Evolutionary conservation across 1,139 yeast genomes (phyloP).

Genomic region (Candida freyschussii): DNA sequence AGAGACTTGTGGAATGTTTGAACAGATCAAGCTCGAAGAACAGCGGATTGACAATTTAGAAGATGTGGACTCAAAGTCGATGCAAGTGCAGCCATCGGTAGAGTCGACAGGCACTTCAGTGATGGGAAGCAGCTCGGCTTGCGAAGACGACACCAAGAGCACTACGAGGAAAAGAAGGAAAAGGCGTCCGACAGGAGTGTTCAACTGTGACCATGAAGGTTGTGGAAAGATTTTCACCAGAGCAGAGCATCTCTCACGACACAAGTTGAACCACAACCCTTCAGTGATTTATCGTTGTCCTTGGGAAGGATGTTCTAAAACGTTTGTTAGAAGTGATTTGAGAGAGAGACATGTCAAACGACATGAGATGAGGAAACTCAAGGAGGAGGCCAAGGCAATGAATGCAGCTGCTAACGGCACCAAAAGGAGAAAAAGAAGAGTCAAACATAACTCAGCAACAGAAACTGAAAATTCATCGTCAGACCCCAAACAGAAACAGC

Average conservation of each 20-base stretch:
- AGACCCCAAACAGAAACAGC: slow-evolving; percentile 10
- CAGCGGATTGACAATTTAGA: too few relatives aligned
- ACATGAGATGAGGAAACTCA: slow-evolving; percentile 33
- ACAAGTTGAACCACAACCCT: slow-evolving; percentile 37
- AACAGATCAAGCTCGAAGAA: neutral
- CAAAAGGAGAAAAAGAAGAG: slow-evolving; percentile 15
- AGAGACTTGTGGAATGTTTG: neutral
- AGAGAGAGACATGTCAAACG: slow-evolving; percentile 47
- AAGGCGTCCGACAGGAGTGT: slow-evolving; percentile 23
- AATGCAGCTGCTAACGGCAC: slow-evolving; percentile 16
- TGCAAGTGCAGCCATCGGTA: neutral
- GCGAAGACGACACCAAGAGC: neutral
- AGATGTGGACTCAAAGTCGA: neutral
- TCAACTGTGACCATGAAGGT: slow-evolving; percentile 34
- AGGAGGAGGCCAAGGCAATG: slow-evolving; percentile 25
- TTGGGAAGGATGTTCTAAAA: slow-evolving; percentile 45
- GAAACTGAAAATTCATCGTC: slow-evolving; percentile 1
- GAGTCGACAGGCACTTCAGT: neutral
- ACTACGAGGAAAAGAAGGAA: slow-evolving; percentile 18
- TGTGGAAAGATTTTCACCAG: slow-evolving; percentile 37
- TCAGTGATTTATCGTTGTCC: slow-evolving; percentile 44
- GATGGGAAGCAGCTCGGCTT: neutral
- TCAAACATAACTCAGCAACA: slow-evolving; percentile 3
- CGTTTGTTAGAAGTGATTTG: slow-evolving; percentile 58
- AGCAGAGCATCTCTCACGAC: slow-evolving; percentile 35